Evolutionary conservation across 805 yeast genomes (phyloP), one percentile per base, ranked within the genome.

Genomic region (Naumovozyma dairenensis): DNA sequence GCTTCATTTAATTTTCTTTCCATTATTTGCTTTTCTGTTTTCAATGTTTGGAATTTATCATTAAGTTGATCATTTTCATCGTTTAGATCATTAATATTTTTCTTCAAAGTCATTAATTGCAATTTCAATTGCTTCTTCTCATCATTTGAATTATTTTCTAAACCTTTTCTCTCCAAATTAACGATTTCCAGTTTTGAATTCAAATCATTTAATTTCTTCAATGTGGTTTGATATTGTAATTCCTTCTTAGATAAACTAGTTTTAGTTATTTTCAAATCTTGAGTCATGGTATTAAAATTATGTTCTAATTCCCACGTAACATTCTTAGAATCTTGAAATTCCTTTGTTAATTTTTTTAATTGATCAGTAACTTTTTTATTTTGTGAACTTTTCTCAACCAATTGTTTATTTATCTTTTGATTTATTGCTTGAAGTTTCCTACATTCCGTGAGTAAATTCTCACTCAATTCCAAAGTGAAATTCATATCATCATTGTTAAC

Each of bases 401-500:
- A 29, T n/a, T 32, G 37, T 6, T 32, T 15, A 6, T 31, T 32
- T 41, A 67, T 62, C 41, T 57, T 60, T 34, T 66, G 66, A 50
- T 72, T 76, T 38, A 79, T 84, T 17, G 80, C 77, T 35, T 74
- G 78, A 36, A 81, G 62, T 40, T 79, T 67, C 44, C 87, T 70
- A 47, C 86, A 80, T 53, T 82, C 85, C 28, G 69, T 60, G 13
- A 81, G 64, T 41, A 81, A 59, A 37, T 78, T 79, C 46, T 81
- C 89, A 57, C 84, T 77, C 36, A 81, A 56, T 4, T 81, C 84
- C 37, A 80, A 80, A 12, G 80, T 75, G 49, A 80, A 80, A 49
- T 74, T 73, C 63, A 79, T 73, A 39, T 80, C 82, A 43, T 74
- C 74, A 36, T 50, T 26, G 38, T 6, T n/a, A 14, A 7, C 12